phyloP scores from a whole-genome alignment of 2,329 filamentous ascomycete genomes.

The Arachnopeziza araneosa region DNA sequence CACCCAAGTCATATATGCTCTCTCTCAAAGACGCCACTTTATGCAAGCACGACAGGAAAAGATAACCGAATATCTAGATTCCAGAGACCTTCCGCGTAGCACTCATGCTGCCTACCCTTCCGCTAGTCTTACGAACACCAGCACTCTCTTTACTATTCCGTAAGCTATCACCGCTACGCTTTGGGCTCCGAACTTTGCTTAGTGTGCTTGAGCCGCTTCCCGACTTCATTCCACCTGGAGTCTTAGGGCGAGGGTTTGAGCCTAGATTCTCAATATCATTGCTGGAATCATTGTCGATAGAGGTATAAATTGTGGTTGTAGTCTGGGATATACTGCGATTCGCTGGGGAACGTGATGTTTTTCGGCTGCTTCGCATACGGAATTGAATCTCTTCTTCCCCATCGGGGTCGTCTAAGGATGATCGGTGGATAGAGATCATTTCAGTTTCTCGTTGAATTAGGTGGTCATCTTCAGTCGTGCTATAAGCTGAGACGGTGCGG shows the following conservation, averaged over 20 bases:
- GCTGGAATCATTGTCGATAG: slow-evolving; percentile 61
- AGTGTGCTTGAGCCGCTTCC: slow-evolving; percentile 41
- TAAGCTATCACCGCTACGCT: slow-evolving; percentile 44
- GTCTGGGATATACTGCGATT: slow-evolving; percentile 63
- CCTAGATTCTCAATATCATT: slow-evolving; percentile 70
- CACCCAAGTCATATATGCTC: slow-evolving; percentile 14
- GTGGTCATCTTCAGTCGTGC: slow-evolving; percentile 43
- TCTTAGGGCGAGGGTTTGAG: slow-evolving; percentile 39
- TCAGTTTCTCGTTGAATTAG: slow-evolving; percentile 51
- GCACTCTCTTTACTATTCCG: slow-evolving; percentile 46
- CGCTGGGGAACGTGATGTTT: slow-evolving; percentile 54
- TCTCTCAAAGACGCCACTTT: slow-evolving; percentile 14
- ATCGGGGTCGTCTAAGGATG: slow-evolving; percentile 65
- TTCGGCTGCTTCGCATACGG: slow-evolving; percentile 64
- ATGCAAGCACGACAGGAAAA: slow-evolving; percentile 25
- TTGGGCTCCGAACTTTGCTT: slow-evolving; percentile 59
- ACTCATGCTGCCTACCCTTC: slow-evolving; percentile 55
- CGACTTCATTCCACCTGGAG: slow-evolving; percentile 51
- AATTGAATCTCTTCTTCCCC: slow-evolving; percentile 68
- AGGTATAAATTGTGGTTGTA: slow-evolving; percentile 60
- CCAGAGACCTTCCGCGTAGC: slow-evolving; percentile 25
- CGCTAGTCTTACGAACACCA: slow-evolving; percentile 60
- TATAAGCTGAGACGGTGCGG: slow-evolving; percentile 44
- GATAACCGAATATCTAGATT: slow-evolving; percentile 5
- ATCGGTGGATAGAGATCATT: slow-evolving; percentile 53